A percentile compares a stretch with the other conserved stretches of the same genome.
phyloP scores from a whole-genome alignment of 176 grass and related monocot genomes.

The Miscanthus lutarioriparius region DNA sequence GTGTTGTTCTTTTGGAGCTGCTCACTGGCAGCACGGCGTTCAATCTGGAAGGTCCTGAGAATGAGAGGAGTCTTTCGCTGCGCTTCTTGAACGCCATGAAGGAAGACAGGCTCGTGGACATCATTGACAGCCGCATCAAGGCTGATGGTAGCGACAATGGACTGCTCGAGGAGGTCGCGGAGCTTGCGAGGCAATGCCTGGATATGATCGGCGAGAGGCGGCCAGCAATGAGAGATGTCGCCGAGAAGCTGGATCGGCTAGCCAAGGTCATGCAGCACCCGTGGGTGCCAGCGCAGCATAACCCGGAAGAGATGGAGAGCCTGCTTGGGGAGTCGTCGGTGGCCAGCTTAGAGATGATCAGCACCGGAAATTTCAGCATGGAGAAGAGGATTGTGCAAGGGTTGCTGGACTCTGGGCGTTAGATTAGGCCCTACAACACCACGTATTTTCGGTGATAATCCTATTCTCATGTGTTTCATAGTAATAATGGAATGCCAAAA shows the following conservation, averaged over 20 bases:
- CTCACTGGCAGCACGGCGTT: constrained; percentile 21
- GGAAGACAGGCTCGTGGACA: constrained; percentile 7
- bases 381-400: constrained; percentile 22
- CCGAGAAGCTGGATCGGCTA: constrained; percentile 32
- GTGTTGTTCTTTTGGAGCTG: constrained; percentile 37
- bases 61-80: constrained; percentile 21
- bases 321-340: constrained; percentile 28
- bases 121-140: constrained; percentile 29
- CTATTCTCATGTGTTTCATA: too few species aligned
- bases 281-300: constrained; percentile 1
- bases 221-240: constrained; percentile 44
- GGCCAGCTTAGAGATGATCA: constrained; percentile 20
- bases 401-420: constrained; percentile 19
- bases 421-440: background rate
- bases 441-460: background rate
- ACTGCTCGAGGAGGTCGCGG: background rate
- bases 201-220: constrained; percentile 24
- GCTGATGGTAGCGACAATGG: background rate
- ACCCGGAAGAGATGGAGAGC: constrained; percentile 32
- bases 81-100: constrained; percentile 34
- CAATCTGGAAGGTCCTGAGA: constrained; percentile 13
- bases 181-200: constrained; percentile 29
- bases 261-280: constrained; percentile 35
- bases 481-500: too few species aligned
- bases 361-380: constrained; percentile 32